These are phyloP conservation scores for Blastobotrys attinorum DNA, from an alignment of 805 yeast genomes.

Conservation along the genomic window DNA sequence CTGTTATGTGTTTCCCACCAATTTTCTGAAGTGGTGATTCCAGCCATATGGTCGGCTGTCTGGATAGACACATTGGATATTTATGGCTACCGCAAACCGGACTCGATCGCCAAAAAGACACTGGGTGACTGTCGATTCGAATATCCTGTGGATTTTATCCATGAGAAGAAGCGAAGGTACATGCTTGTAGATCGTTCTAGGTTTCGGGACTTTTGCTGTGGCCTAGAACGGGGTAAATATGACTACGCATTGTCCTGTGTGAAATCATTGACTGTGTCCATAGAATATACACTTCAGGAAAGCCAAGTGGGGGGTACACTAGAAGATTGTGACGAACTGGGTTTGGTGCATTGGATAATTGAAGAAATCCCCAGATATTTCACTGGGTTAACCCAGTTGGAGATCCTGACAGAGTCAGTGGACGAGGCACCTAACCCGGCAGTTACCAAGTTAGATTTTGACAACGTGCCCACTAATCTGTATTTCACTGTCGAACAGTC, in stretches of 20 bases:
- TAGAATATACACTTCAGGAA: not conserved
- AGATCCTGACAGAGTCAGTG: not conserved
- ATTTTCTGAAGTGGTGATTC: not conserved
- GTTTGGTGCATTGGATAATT: conserved; percentile 1
- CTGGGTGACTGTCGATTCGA: not conserved
- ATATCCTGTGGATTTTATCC: not conserved
- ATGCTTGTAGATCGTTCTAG: not conserved
- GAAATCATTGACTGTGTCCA: not conserved
- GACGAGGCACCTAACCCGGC: not conserved
- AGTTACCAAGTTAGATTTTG: not conserved
- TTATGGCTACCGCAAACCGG: not conserved
- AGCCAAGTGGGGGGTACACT: not conserved
- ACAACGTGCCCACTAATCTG: not conserved
- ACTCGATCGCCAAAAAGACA: not conserved
- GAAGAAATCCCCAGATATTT: not conserved
- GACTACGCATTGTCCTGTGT: not conserved
- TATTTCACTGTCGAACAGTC: not conserved
- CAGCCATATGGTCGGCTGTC: not conserved
- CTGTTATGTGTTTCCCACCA: not conserved
- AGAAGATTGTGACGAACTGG: not conserved
- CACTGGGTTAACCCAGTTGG: not conserved
- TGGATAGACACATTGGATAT: not conserved
- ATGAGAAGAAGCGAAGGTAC: not conserved
- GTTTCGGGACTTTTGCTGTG: not conserved
- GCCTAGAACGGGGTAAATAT: not conserved